A percentile compares a stretch with the other conserved stretches of the same genome.
Evolutionary conservation across 2,329 filamentous ascomycete species (phyloP).

Genomic region (Colletotrichum cereale): DNA sequence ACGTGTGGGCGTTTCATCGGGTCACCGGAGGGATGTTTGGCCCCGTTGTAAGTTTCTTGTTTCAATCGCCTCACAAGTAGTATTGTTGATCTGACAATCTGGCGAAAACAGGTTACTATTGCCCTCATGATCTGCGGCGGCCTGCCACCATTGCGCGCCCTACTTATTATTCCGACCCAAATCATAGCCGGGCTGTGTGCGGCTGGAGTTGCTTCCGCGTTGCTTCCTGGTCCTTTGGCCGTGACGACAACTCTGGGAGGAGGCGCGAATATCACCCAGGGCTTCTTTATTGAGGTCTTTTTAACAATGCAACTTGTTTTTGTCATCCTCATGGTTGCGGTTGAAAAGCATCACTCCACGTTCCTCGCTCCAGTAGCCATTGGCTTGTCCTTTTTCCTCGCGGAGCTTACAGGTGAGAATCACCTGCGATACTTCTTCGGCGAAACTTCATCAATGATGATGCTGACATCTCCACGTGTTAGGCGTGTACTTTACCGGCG

Average conservation of each 20-base stretch:
- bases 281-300: slow-evolving; percentile 76
- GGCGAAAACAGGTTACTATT: slow-evolving; percentile 60
- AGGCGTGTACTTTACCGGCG: slow-evolving; percentile 61
- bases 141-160: slow-evolving; percentile 64
- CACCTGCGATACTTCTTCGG: neutral
- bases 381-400: slow-evolving; percentile 77
- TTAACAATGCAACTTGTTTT: slow-evolving; percentile 73
- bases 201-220: slow-evolving; percentile 66
- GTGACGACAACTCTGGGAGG: slow-evolving; percentile 68
- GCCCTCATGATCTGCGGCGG: slow-evolving; percentile 71
- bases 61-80: neutral
- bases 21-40: slow-evolving; percentile 66
- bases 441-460: too few species aligned
- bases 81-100: neutral
- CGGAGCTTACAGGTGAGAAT: slow-evolving; percentile 54
- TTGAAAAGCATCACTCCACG: slow-evolving; percentile 80
- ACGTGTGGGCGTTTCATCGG: slow-evolving; percentile 69
- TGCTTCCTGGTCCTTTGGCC: slow-evolving; percentile 69
- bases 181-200: slow-evolving; percentile 70
- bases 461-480: slow-evolving; percentile 1
- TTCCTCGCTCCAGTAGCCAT: slow-evolving; percentile 80
- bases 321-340: slow-evolving; percentile 76
- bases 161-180: slow-evolving; percentile 67
- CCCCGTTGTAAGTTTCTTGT: slow-evolving; percentile 57
- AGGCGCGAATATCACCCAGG: slow-evolving; percentile 65